Evolutionary conservation across 352 stramenopile species (phyloP).

Genomic region (Phytophthora cactorum): DNA sequence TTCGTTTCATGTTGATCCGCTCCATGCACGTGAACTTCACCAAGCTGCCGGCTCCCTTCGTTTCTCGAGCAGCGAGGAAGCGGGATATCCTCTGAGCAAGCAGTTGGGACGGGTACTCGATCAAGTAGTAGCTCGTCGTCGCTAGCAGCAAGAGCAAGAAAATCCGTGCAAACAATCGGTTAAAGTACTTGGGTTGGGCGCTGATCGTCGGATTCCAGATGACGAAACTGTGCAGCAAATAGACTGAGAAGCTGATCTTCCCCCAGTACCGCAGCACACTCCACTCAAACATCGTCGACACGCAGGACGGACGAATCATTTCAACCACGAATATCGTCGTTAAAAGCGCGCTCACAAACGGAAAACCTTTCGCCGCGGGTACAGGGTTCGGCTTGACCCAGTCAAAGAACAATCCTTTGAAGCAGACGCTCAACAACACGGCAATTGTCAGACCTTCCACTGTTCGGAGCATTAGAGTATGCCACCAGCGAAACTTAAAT

Average conservation of each 20-base stretch:
- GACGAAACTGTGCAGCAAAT: slow-evolving; percentile 54
- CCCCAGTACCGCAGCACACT: slow-evolving; percentile 45
- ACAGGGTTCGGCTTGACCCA: slow-evolving; percentile 40
- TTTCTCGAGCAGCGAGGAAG: slow-evolving; percentile 28
- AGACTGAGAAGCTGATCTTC: slow-evolving; percentile 61
- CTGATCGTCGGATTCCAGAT: slow-evolving; percentile 32
- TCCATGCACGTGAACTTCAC: slow-evolving; percentile 26
- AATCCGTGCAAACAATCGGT: slow-evolving; percentile 45
- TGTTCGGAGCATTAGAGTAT: slow-evolving; percentile 22
- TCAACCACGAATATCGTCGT: slow-evolving; percentile 48
- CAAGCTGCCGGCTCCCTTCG: slow-evolving; percentile 6
- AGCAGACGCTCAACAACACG: slow-evolving; percentile 42
- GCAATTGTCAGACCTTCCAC: slow-evolving; percentile 27
- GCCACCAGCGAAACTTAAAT: slow-evolving; percentile 34
- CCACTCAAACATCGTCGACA: slow-evolving; percentile 52
- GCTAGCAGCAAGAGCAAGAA: slow-evolving; percentile 40
- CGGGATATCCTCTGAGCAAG: slow-evolving; percentile 44
- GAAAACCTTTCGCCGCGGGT: slow-evolving; percentile 26
- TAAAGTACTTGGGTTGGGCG: slow-evolving; percentile 38
- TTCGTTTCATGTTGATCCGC: slow-evolving; percentile 15
- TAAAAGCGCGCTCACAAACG: slow-evolving; percentile 42
- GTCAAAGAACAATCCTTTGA: slow-evolving; percentile 45
- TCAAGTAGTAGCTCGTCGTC: slow-evolving; percentile 39
- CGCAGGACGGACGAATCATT: slow-evolving; percentile 41
- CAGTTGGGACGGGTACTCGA: slow-evolving; percentile 59